Percentiles rank a stretch among this genome's conserved stretches.
Conservation (phyloP, 2,329 filamentous ascomycete genomes). For the Peltaster fructicola region DNA sequence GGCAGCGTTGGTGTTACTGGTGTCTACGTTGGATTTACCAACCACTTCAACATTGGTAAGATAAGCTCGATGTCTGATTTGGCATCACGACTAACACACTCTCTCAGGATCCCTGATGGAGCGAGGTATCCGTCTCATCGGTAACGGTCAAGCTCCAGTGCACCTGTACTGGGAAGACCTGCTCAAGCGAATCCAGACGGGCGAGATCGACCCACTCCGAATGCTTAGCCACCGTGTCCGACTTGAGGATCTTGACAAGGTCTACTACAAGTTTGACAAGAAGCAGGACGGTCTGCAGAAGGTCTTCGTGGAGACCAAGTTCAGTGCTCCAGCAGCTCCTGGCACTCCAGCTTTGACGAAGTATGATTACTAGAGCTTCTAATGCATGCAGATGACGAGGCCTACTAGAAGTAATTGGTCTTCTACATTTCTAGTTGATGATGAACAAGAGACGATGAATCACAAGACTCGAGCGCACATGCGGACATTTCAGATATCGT, state of each 20-base stretch:
- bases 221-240: conserved; percentile 65
- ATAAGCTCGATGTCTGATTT: neutral
- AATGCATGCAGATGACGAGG: too few relatives aligned
- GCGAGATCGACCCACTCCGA: conserved; percentile 54
- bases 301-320: conserved; percentile 48
- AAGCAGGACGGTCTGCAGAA: conserved; percentile 62
- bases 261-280: conserved; percentile 50
- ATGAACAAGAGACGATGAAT: too few relatives aligned
- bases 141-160: conserved; percentile 53
- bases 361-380: too few relatives aligned
- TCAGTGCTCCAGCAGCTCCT: conserved; percentile 32
- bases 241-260: conserved; percentile 31
- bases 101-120: conserved; percentile 56
- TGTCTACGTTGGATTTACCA: conserved; percentile 48
- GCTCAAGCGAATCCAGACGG: conserved; percentile 47
- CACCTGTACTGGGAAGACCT: conserved; percentile 72
- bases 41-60: conserved; percentile 61
- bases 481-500: too few relatives aligned
- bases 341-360: conserved; percentile 35
- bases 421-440: too few relatives aligned
- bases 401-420: too few relatives aligned
- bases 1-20: conserved; percentile 65
- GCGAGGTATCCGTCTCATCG: conserved; percentile 62
- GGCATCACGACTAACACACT: neutral
- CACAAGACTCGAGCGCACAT: too few relatives aligned